These are phyloP conservation scores for Mikania micrantha DNA, from an alignment of 129 eudicot genomes.

Conservation along the genomic window DNA sequence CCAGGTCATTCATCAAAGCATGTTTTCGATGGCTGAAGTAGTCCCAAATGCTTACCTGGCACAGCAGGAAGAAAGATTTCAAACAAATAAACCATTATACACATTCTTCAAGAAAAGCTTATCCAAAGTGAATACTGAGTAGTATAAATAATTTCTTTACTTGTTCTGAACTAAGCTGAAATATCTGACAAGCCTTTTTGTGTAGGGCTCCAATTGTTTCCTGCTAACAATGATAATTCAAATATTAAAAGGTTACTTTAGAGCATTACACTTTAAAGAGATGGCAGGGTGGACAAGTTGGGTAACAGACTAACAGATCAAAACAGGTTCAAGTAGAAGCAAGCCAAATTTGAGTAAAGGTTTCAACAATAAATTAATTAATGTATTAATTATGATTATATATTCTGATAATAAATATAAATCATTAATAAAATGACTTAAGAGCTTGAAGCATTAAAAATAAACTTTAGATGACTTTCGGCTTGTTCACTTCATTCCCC, in stretches of 20 bases:
- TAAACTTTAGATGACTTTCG: not conserved
- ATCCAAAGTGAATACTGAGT: not conserved
- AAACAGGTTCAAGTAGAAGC: not conserved
- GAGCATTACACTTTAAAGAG: not conserved
- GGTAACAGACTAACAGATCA: not conserved
- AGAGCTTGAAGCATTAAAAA: not conserved
- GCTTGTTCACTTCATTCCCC: not conserved
- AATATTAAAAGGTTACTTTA: not conserved
- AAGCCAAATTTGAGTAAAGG: not conserved
- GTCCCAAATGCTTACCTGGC: constrained; percentile 84
- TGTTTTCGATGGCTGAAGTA: constrained; percentile 77
- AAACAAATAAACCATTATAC: constrained; percentile 1
- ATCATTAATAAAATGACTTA: not conserved
- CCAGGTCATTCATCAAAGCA: constrained; percentile 86
- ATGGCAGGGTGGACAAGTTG: not conserved
- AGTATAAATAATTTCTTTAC: constrained; percentile 31
- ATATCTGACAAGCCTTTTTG: constrained; percentile 74
- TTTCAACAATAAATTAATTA: not conserved
- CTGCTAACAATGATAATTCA: constrained; percentile 36
- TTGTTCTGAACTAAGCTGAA: constrained; percentile 62
- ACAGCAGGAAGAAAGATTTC: constrained; percentile 6
- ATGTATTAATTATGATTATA: not conserved
- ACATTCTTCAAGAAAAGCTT: not conserved
- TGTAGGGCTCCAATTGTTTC: constrained; percentile 83
- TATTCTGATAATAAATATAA: not conserved